phyloP scores from a whole-genome alignment of 2,329 filamentous ascomycete genomes.

The Penicillium sp. region DNA sequence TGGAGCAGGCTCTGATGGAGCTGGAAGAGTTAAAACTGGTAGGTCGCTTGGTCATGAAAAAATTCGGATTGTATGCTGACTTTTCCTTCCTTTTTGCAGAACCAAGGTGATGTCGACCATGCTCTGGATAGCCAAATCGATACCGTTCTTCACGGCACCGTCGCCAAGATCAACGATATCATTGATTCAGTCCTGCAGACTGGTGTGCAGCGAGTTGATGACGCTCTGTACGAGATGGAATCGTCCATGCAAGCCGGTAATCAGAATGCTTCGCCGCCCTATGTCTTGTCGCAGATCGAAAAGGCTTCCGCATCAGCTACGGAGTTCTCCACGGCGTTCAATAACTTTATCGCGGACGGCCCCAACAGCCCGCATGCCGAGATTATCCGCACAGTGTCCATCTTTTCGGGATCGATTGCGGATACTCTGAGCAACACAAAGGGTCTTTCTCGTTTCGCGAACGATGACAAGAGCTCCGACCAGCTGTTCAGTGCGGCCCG shows the following conservation, averaged over 20 bases:
- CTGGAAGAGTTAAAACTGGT: constrained; percentile 74
- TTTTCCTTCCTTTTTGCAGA: constrained; percentile 38
- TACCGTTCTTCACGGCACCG: constrained; percentile 74
- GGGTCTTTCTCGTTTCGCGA: constrained; percentile 84
- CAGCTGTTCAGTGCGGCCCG: constrained; percentile 75
- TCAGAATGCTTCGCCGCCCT: constrained; percentile 91
- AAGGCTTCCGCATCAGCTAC: constrained; percentile 92
- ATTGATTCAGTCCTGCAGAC: constrained; percentile 94
- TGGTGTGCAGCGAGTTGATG: constrained; percentile 88
- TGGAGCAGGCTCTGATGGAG: constrained; percentile 93
- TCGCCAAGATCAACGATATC: constrained; percentile 93
- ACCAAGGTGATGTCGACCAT: constrained; percentile 67
- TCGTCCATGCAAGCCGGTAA: constrained; percentile 98
- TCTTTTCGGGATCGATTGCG: constrained; percentile 82
- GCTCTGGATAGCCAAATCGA: constrained; percentile 88
- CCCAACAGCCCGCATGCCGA: constrained; percentile 84
- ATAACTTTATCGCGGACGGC: constrained; percentile 96
- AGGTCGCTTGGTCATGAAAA: constrained; percentile 12
- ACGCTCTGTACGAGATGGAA: constrained; percentile 93
- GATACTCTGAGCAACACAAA: constrained; percentile 97
- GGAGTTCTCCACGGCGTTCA: constrained; percentile 96
- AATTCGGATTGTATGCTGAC: constrained; percentile 1
- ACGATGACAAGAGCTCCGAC: constrained; percentile 91
- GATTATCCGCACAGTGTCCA: constrained; percentile 85
- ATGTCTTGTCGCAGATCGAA: constrained; percentile 93